Evolutionary conservation across 176 grass and related monocot species (phyloP).

Genomic region (Musa beccarii): DNA sequence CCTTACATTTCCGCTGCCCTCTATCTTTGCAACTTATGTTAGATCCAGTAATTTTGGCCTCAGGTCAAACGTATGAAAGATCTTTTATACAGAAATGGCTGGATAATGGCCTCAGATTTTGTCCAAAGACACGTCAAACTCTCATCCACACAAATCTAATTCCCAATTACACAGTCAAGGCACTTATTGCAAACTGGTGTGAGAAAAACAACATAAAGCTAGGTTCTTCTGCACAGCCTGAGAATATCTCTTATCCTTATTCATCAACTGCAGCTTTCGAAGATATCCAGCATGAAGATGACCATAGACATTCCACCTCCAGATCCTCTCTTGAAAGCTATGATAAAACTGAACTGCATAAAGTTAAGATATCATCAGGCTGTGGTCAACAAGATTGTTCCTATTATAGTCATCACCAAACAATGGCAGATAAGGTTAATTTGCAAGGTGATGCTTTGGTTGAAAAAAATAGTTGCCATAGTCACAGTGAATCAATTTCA

Average conservation of each 20-base stretch:
- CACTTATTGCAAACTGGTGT: constrained; percentile 38
- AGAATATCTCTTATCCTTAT: constrained; percentile 16
- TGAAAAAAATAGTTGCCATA: constrained; percentile 30
- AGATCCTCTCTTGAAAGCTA: constrained; percentile 15
- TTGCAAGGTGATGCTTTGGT: constrained; percentile 14
- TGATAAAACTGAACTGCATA: constrained; percentile 19
- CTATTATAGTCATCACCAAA: constrained; percentile 1
- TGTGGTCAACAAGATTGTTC: constrained; percentile 17
- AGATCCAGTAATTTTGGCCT: constrained; percentile 44
- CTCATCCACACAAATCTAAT: constrained; percentile 35
- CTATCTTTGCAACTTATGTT: constrained; percentile 41
- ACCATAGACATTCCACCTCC: constrained; percentile 17
- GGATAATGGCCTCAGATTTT: constrained; percentile 32
- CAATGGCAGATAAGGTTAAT: background rate
- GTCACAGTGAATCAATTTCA: constrained; percentile 31
- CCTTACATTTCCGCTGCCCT: constrained; percentile 40
- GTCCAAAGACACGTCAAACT: constrained; percentile 31
- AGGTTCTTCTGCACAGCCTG: background rate
- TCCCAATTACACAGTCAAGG: constrained; percentile 43
- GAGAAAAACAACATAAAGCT: constrained; percentile 31
- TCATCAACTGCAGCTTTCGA: background rate
- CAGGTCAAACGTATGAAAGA: constrained; percentile 49
- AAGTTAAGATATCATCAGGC: constrained; percentile 21
- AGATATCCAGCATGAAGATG: background rate
- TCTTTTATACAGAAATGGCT: constrained; percentile 47